phyloP scores from a whole-genome alignment of 192 early-diverging fungal species.

The Coemansia sp. region DNA sequence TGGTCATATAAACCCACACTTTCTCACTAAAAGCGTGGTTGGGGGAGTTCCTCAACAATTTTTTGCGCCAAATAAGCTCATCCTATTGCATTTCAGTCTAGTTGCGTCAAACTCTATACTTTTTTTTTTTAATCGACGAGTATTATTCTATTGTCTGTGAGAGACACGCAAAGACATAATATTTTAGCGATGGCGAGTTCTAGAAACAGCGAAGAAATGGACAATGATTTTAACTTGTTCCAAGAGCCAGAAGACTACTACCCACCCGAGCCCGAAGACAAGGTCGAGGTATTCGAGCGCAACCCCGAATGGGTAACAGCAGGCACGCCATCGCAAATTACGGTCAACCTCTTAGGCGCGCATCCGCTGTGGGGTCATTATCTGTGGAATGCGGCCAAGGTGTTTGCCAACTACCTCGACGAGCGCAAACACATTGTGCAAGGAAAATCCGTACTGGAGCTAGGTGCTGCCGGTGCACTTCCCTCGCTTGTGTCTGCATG shows the following conservation, averaged over 20 bases:
- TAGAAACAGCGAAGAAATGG: conserved; percentile 30
- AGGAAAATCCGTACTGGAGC: conserved; percentile 73
- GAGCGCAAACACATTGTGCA: conserved; percentile 60
- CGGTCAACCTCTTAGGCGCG: conserved; percentile 66
- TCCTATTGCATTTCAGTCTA: neutral
- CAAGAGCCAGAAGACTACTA: conserved; percentile 51
- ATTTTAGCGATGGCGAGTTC: neutral
- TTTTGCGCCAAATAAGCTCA: neutral
- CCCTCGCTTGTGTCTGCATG: conserved; percentile 73
- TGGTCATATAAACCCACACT: neutral
- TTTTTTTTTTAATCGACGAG: neutral
- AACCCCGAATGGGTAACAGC: conserved; percentile 29
- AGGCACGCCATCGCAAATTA: conserved; percentile 30
- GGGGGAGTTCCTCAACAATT: neutral
- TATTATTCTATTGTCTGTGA: neutral
- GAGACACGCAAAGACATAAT: neutral
- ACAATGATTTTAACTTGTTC: conserved; percentile 27
- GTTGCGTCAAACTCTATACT: neutral
- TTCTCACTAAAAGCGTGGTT: neutral
- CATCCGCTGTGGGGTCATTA: conserved; percentile 87
- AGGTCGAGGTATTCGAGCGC: conserved; percentile 61
- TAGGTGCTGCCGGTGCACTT: conserved; percentile 83
- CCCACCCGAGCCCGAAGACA: conserved; percentile 60
- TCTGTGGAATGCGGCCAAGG: conserved; percentile 90
- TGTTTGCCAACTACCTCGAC: conserved; percentile 81